Conservation (phyloP, 2,329 filamentous ascomycete species). For the Clonostachys rhizophaga region DNA sequence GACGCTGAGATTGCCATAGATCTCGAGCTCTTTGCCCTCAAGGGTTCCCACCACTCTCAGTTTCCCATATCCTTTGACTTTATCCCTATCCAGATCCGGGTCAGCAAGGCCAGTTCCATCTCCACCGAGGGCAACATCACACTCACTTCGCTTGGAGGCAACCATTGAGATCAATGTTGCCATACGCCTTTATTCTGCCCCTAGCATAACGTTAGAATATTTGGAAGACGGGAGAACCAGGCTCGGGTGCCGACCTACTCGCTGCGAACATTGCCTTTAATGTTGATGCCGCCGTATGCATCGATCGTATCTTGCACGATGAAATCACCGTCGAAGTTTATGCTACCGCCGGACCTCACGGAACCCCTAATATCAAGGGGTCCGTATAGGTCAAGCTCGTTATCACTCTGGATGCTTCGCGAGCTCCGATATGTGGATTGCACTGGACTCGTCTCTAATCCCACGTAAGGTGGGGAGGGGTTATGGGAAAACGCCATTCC, state of each 20-base stretch:
- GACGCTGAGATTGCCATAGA: slow-evolving; percentile 40
- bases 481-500: too few species aligned
- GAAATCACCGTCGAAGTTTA: slow-evolving; percentile 38
- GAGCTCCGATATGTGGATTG: slow-evolving; percentile 17
- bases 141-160: slow-evolving; percentile 29
- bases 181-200: slow-evolving; percentile 38
- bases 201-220: slow-evolving; percentile 12
- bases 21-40: slow-evolving; percentile 35
- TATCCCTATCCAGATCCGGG: slow-evolving; percentile 20
- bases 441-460: too few species aligned
- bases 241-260: slow-evolving; percentile 20
- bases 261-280: slow-evolving; percentile 36
- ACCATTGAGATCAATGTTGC: slow-evolving; percentile 36
- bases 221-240: neutral
- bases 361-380: slow-evolving; percentile 42
- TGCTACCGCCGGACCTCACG: slow-evolving; percentile 37
- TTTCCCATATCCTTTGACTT: slow-evolving; percentile 41
- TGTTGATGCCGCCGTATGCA: slow-evolving; percentile 36
- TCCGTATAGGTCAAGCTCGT: slow-evolving; percentile 30
- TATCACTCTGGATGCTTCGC: slow-evolving; percentile 34
- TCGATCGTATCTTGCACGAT: slow-evolving; percentile 37
- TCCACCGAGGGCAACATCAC: neutral
- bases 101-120: neutral
- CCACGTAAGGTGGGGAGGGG: too few species aligned
- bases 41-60: slow-evolving; percentile 35